A percentile compares a stretch with the other conserved stretches of the same genome.
These are phyloP conservation scores for Quercus dentata DNA, from an alignment of 306 rosid species.

Conservation along the genomic window DNA sequence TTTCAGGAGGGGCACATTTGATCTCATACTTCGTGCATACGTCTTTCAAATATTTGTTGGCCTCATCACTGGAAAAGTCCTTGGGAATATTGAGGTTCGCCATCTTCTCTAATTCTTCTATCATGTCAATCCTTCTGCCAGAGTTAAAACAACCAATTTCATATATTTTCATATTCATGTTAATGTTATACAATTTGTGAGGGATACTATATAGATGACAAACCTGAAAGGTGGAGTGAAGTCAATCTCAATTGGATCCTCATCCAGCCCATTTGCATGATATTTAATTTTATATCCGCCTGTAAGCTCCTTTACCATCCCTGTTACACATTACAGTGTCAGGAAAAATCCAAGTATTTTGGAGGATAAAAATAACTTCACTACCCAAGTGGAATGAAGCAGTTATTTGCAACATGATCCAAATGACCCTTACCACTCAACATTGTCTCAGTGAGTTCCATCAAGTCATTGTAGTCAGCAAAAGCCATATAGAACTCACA, in stretches of 20 bases:
- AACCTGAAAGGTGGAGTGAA: slow-evolving; percentile 78
- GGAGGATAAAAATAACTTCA: slow-evolving; percentile 1
- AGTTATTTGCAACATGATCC: background rate
- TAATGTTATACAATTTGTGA: no score
- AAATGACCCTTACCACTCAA: slow-evolving; percentile 65
- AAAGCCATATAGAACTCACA: slow-evolving; percentile 97
- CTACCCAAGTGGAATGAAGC: background rate
- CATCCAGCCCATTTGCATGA: slow-evolving; percentile 74
- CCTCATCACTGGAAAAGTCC: slow-evolving; percentile 72
- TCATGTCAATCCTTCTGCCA: slow-evolving; percentile 49
- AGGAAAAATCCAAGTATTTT: slow-evolving; percentile 9
- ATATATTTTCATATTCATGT: no score
- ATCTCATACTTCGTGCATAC: slow-evolving; percentile 68
- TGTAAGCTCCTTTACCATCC: slow-evolving; percentile 84
- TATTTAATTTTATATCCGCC: slow-evolving; percentile 79
- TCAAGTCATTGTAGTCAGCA: slow-evolving; percentile 77
- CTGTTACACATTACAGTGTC: slow-evolving; percentile 35
- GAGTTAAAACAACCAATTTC: no score
- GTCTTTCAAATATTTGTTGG: slow-evolving; percentile 69
- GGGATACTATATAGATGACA: slow-evolving; percentile 7
- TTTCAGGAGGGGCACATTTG: slow-evolving; percentile 87
- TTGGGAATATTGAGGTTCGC: slow-evolving; percentile 77
- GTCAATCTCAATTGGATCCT: slow-evolving; percentile 70
- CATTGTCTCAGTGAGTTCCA: slow-evolving; percentile 83
- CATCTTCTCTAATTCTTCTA: slow-evolving; percentile 71